Conservation (phyloP, 2,329 filamentous ascomycete genomes). For the Stylonectria norvegica region DNA sequence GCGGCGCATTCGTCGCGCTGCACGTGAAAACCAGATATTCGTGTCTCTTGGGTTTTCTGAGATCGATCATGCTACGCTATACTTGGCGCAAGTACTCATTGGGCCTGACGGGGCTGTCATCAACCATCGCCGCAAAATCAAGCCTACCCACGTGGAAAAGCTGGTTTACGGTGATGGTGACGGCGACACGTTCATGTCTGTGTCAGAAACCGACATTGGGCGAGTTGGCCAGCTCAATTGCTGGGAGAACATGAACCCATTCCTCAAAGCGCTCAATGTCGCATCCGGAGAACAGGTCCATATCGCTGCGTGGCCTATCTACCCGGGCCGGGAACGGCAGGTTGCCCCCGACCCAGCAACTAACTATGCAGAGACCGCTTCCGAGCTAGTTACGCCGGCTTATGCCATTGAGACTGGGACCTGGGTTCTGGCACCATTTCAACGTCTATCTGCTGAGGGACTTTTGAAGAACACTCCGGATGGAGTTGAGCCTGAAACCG, state of each 20-base stretch:
- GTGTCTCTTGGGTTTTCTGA: constrained; percentile 51
- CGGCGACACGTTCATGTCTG: constrained; percentile 49
- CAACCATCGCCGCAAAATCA: constrained; percentile 48
- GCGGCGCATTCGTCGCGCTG: constrained; percentile 38
- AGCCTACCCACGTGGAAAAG: constrained; percentile 48
- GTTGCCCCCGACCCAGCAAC: constrained; percentile 23
- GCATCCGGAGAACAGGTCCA: constrained; percentile 29
- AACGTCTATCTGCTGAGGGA: constrained; percentile 23
- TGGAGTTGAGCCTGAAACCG: constrained; percentile 24
- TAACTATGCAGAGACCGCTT: constrained; percentile 24
- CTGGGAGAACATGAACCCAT: constrained; percentile 48
- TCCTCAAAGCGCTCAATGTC: constrained; percentile 27
- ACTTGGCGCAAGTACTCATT: constrained; percentile 52
- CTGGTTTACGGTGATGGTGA: constrained; percentile 53
- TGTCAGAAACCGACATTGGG: constrained; percentile 48
- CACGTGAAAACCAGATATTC: constrained; percentile 41
- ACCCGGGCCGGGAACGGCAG: constrained; percentile 20
- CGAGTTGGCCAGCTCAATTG: constrained; percentile 53
- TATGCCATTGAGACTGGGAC: constrained; percentile 26
- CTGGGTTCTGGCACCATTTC: constrained; percentile 26
- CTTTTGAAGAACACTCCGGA: constrained; percentile 24
- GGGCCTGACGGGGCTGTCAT: constrained; percentile 43
- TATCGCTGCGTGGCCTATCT: constrained; percentile 29
- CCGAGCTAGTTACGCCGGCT: constrained; percentile 24
- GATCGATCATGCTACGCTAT: constrained; percentile 42